These are phyloP conservation scores for Cymbopogon citratus DNA, from an alignment of 176 grass and related monocot species.

Conservation along the genomic window DNA sequence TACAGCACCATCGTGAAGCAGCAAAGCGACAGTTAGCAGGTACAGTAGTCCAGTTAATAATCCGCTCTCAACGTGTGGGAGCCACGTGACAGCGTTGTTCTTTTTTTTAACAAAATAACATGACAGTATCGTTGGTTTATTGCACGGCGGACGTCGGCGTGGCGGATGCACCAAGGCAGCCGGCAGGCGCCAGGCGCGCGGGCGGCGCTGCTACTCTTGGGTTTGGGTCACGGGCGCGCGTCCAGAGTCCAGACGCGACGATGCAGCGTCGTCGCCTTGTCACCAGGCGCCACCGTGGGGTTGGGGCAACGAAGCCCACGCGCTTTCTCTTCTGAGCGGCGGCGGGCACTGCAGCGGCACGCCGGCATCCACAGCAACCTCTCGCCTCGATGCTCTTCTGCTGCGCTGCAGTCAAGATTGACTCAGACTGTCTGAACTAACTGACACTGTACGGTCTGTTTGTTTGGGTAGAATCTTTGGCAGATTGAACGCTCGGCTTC, in stretches of 20 bases:
- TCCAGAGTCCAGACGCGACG: neutral
- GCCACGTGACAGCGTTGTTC: neutral
- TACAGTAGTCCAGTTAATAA: no score
- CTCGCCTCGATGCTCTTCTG: no score
- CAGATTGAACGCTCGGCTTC: no score
- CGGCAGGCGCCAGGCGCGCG: neutral
- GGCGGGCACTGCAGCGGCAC: neutral
- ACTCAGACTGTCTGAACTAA: no score
- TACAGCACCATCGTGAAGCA: no score
- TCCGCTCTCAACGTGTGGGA: neutral
- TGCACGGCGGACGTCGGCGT: neutral
- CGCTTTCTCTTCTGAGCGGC: neutral
- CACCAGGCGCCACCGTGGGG: neutral
- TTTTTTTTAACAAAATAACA: no score
- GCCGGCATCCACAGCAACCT: no score
- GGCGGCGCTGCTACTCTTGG: neutral
- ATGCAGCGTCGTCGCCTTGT: neutral
- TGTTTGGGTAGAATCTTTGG: no score
- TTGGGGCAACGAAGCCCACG: neutral
- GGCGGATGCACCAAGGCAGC: neutral
- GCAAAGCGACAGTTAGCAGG: no score
- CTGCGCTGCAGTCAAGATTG: no score
- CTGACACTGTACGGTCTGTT: no score
- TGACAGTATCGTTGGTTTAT: neutral
- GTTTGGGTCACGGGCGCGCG: conserved; percentile 12